Evolutionary conservation across 352 stramenopile species (phyloP).

Genomic region (Globisporangium uncinulatum): DNA sequence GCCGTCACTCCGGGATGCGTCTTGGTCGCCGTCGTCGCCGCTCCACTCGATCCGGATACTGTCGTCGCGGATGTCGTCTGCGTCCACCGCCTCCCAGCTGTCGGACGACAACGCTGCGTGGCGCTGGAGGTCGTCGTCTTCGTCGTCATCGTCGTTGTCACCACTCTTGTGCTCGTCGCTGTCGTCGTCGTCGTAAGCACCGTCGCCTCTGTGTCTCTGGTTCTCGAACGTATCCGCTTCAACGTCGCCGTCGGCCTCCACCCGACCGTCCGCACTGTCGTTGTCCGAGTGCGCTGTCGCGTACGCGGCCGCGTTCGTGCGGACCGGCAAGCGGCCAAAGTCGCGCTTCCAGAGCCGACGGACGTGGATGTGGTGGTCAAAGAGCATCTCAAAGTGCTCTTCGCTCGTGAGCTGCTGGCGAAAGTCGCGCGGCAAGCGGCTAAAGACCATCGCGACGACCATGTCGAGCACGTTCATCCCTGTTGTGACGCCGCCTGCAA

Average conservation of each 20-base stretch:
- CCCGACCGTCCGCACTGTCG: slow-evolving; percentile 10
- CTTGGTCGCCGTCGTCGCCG: slow-evolving; percentile 10
- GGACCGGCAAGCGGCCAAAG: slow-evolving; percentile 63
- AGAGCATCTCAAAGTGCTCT: slow-evolving; percentile 65
- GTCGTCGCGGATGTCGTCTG: slow-evolving; percentile 1
- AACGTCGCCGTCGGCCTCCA: slow-evolving; percentile 8
- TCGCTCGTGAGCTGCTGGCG: slow-evolving; percentile 44
- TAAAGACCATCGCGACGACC: slow-evolving; percentile 83
- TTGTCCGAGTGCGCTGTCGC: neutral
- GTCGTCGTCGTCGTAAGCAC: slow-evolving; percentile 8
- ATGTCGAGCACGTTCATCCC: slow-evolving; percentile 85
- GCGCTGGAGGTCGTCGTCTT: slow-evolving; percentile 4
- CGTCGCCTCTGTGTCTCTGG: neutral
- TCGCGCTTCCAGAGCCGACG: slow-evolving; percentile 78
- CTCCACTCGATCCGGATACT: neutral
- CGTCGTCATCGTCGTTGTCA: slow-evolving; percentile 6
- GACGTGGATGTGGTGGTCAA: slow-evolving; percentile 79
- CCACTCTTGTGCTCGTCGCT: slow-evolving; percentile 1
- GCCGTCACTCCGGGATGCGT: slow-evolving; percentile 27
- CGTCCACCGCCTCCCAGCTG: slow-evolving; percentile 28
- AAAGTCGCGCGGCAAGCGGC: slow-evolving; percentile 68
- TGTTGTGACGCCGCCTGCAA: slow-evolving; percentile 21
- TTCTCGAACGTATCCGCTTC: neutral
- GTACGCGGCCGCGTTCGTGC: slow-evolving; percentile 8
- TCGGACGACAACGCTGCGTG: slow-evolving; percentile 9